Evolutionary conservation across 257 asterid genomes (phyloP), one percentile per base, ranked within the genome.

Genomic region (Ehretia macrophylla): DNA sequence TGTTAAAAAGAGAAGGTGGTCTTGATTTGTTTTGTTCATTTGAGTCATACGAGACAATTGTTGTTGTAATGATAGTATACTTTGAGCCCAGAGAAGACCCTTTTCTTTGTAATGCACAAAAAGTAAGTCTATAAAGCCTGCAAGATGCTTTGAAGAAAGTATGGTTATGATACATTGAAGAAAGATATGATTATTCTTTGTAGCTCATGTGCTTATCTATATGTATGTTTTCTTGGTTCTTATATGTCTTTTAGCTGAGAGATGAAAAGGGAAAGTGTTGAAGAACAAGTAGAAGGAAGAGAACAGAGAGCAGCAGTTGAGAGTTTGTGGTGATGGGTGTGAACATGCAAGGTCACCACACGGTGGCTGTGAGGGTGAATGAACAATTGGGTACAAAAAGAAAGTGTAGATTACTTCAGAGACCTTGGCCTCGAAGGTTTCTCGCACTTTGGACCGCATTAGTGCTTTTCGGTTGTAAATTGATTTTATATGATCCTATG

Each of bases 321-420:
- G 55, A 14, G 37, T 42, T 58, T 59, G 63, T 21, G 44, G 38
- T 58, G 70, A 88, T 86, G 96, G 84, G 85, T 49, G 79, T 65
- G 75, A 83, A 85, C 68, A 66, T 57, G 74, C 88, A 71, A 60
- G 77, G 68, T 63, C 83, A 79, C 73, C 94, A 84, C 27, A 77
- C 58, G 81, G 85, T 82, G 76, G 75, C 81, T 51, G 77, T 80
- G 67, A 79, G 68, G 73, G 67, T 71, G 83, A 84, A 75, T 60
- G 95, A 81, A 38, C 73, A 72, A 44, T 40, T 73, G 72, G 81
- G 67, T 22, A 60, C 76, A 23, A 80, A 79, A 77, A 81, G 83
- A 45, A 83, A 75, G 59, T 77, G 74, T 20, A 71, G 79, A 27
- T 47, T 63, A 27, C 67, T 77, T 4, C 74, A 72, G 39, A 69